These are phyloP conservation scores for Selaginella moellendorffii DNA, from an alignment of 75 land plant genomes.

Conservation along the genomic window DNA sequence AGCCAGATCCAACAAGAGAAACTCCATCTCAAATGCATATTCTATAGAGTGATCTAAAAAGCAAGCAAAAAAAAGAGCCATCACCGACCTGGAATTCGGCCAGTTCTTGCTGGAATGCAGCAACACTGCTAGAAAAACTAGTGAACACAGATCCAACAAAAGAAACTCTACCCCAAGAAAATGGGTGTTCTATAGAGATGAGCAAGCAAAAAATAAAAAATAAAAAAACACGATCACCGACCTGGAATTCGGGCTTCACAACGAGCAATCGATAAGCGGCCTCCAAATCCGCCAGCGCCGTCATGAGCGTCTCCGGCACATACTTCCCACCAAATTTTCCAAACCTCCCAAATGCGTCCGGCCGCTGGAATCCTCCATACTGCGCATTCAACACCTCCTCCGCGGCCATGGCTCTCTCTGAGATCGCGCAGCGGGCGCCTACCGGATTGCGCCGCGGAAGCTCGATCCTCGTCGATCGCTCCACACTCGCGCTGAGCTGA, in stretches of 20 bases:
- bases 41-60: too few species aligned
- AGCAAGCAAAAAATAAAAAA: not conserved
- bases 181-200: not conserved
- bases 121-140: not conserved
- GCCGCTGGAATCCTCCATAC: constrained; percentile 26
- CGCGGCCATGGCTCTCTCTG: too few species aligned
- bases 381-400: too few species aligned
- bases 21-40: too few species aligned
- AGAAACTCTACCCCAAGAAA: not conserved
- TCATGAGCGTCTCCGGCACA: constrained; percentile 77
- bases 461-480: too few species aligned
- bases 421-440: too few species aligned
- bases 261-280: constrained; percentile 30
- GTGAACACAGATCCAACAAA: not conserved
- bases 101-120: too few species aligned
- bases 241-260: constrained; percentile 49
- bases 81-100: too few species aligned
- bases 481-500: too few species aligned
- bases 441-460: too few species aligned
- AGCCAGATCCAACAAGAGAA: too few species aligned
- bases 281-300: constrained; percentile 47
- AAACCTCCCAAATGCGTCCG: constrained; percentile 46
- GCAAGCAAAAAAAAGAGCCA: too few species aligned
- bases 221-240: constrained; percentile 11
- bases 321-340: constrained; percentile 82